phyloP scores from a whole-genome alignment of 2,329 filamentous ascomycete species.

The Emergomyces africanus region DNA sequence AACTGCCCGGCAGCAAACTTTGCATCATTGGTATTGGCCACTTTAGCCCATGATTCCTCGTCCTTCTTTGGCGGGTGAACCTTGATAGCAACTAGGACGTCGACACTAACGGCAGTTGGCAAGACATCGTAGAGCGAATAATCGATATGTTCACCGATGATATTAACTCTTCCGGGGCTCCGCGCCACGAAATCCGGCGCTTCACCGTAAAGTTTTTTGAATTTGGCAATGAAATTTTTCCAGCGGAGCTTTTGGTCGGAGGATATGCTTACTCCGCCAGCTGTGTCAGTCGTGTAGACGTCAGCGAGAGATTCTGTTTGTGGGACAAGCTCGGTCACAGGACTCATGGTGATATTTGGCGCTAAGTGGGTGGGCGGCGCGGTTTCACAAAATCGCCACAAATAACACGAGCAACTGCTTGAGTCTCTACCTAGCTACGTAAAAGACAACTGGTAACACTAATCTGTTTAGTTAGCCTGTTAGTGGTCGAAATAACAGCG shows the following conservation, averaged over 20 bases:
- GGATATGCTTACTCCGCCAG: slow-evolving; percentile 62
- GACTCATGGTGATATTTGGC: not conserved
- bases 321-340: slow-evolving; percentile 45
- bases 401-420: not conserved
- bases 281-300: slow-evolving; percentile 67
- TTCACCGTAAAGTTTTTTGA: slow-evolving; percentile 56
- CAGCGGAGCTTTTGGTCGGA: slow-evolving; percentile 59
- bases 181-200: slow-evolving; percentile 70
- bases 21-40: slow-evolving; percentile 63
- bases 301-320: slow-evolving; percentile 61
- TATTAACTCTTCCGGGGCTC: slow-evolving; percentile 90
- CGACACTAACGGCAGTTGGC: slow-evolving; percentile 87
- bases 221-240: slow-evolving; percentile 57
- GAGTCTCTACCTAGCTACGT: not conserved
- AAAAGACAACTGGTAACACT: not conserved
- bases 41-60: slow-evolving; percentile 51
- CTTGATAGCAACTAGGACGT: slow-evolving; percentile 74
- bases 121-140: slow-evolving; percentile 95
- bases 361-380: not conserved
- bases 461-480: not conserved
- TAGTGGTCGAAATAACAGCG: not conserved
- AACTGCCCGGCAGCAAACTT: slow-evolving; percentile 71
- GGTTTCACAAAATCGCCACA: not conserved
- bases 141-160: slow-evolving; percentile 98
- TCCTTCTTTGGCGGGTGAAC: slow-evolving; percentile 26